Conservation (phyloP, 1,139 yeast species). For the Suhomyces coccinellae region DNA sequence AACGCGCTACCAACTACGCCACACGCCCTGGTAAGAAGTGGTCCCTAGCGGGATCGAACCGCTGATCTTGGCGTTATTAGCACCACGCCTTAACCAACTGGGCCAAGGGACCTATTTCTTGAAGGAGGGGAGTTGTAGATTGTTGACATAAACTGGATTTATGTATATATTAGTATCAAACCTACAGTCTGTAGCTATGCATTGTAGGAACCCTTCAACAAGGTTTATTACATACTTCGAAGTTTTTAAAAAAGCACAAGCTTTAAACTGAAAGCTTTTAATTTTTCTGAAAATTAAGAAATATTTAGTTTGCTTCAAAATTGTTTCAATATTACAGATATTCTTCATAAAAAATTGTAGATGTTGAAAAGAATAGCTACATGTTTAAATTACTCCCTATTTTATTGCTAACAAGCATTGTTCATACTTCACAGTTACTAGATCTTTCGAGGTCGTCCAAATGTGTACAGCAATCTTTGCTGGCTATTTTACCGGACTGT, state of each 20-base stretch:
- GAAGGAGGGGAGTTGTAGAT: background rate
- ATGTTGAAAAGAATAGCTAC: background rate
- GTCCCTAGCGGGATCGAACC: constrained; percentile 36
- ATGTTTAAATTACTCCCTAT: background rate
- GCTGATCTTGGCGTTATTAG: constrained; percentile 44
- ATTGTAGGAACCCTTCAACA: too few species aligned
- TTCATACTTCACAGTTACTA: background rate
- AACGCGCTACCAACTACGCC: constrained; percentile 94
- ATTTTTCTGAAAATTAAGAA: too few species aligned
- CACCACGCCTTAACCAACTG: constrained; percentile 42
- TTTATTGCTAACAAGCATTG: background rate
- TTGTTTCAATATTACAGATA: background rate
- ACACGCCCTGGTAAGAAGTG: constrained; percentile 58
- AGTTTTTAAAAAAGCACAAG: too few species aligned
- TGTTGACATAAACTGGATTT: too few species aligned
- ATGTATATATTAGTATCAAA: too few species aligned
- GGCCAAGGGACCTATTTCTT: constrained; percentile 32
- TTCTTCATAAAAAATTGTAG: background rate
- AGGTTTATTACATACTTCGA: too few species aligned
- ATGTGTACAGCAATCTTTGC: constrained; percentile 32
- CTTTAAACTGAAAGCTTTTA: too few species aligned
- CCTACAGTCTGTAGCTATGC: too few species aligned
- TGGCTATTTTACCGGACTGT: constrained; percentile 30
- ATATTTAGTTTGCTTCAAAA: background rate
- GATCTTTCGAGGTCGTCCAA: constrained; percentile 1